phyloP scores from a whole-genome alignment of 345 rosid genomes.

The Aethionema arabicum region DNA sequence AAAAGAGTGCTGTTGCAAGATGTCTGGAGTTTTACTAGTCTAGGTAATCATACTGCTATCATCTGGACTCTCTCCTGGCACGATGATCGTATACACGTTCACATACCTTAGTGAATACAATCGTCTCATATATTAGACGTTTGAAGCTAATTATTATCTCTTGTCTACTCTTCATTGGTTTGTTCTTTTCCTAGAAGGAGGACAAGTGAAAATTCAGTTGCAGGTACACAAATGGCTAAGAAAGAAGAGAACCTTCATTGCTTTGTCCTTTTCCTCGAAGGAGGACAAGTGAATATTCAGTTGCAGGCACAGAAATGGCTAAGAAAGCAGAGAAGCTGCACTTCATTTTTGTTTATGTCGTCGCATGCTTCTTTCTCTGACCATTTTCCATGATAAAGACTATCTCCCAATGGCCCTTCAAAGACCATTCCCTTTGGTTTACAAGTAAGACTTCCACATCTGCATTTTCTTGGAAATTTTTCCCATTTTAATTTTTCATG shows the following conservation, averaged over 20 bases:
- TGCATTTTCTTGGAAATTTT: constrained; percentile 29
- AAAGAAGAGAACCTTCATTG: constrained; percentile 22
- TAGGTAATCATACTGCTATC: constrained; percentile 5
- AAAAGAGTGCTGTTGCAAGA: constrained; percentile 8
- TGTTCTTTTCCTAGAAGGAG: constrained; percentile 12
- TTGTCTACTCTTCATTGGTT: constrained; percentile 10
- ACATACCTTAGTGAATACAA: constrained; percentile 9
- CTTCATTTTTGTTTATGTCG: constrained; percentile 22
- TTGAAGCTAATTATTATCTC: constrained; percentile 13
- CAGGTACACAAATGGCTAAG: constrained; percentile 18
- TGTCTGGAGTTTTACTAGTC: constrained; percentile 1
- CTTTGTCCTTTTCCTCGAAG: constrained; percentile 8
- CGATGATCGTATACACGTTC: constrained; percentile 6
- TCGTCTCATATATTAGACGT: constrained; percentile 5
- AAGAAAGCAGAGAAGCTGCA: constrained; percentile 27
- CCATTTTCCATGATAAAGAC: constrained; percentile 40
- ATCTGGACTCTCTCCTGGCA: background rate
- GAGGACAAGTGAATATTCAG: constrained; percentile 33
- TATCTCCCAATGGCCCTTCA: constrained; percentile 34
- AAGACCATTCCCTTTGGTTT: constrained; percentile 53
- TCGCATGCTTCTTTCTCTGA: constrained; percentile 38
- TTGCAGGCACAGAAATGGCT: constrained; percentile 14
- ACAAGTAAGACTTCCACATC: constrained; percentile 55
- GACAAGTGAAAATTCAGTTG: constrained; percentile 30
- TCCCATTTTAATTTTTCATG: constrained; percentile 2